phyloP scores from a whole-genome alignment of 495 filamentous ascomycete species.

The Aspergillus avenaceus region DNA sequence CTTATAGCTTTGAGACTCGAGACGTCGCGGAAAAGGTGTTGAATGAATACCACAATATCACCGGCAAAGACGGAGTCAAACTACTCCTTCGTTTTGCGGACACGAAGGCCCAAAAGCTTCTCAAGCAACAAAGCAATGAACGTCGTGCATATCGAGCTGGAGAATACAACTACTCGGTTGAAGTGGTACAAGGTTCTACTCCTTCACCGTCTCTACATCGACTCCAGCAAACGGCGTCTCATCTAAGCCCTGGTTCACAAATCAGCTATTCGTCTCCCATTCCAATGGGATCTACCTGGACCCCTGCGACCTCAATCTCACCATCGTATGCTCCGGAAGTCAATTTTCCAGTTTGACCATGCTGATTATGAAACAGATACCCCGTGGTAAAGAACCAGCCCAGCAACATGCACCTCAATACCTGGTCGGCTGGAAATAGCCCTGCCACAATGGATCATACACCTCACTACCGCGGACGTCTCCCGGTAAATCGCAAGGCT shows the following conservation, averaged over 20 bases:
- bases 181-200: conserved; percentile 41
- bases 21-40: conserved; percentile 86
- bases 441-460: conserved; percentile 28
- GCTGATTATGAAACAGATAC: conserved; percentile 31
- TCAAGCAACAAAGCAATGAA: conserved; percentile 91
- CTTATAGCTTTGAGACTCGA: conserved; percentile 73
- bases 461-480: conserved; percentile 23
- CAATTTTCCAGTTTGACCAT: neutral
- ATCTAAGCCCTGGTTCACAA: conserved; percentile 40
- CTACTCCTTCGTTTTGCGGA: conserved; percentile 96
- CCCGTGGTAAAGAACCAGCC: conserved; percentile 32
- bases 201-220: conserved; percentile 36
- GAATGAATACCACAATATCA: conserved; percentile 66
- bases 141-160: conserved; percentile 89
- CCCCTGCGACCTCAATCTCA: conserved; percentile 47
- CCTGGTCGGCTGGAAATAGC: conserved; percentile 27
- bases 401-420: conserved; percentile 25
- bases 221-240: conserved; percentile 24
- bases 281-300: conserved; percentile 39
- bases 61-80: conserved; percentile 65
- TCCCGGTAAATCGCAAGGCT: conserved; percentile 21
- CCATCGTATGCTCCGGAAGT: conserved; percentile 34
- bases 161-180: conserved; percentile 74
- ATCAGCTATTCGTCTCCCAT: conserved; percentile 38
- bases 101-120: conserved; percentile 89